Evolutionary conservation across 139 green algal genomes (phyloP).

Genomic region (Pseudopediastrum boryanum): DNA sequence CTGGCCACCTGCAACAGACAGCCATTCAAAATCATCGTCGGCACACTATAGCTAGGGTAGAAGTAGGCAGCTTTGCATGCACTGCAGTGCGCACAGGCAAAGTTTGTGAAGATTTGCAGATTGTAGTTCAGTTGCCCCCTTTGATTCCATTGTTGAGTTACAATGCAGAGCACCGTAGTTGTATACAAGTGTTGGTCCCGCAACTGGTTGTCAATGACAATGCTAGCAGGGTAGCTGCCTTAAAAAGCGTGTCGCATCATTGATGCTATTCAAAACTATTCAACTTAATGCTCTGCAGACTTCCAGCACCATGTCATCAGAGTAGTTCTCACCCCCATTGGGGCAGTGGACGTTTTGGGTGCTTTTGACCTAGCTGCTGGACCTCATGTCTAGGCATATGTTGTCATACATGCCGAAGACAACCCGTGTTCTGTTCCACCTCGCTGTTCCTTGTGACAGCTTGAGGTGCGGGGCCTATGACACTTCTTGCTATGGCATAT

Average conservation of each 20-base stretch:
- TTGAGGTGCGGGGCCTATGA: too few relatives aligned
- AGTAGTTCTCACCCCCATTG: too few relatives aligned
- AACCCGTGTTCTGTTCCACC: too few relatives aligned
- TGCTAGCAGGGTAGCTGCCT: neutral
- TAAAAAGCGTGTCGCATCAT: neutral
- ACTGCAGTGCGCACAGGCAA: neutral
- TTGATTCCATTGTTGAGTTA: neutral
- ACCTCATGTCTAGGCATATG: too few relatives aligned
- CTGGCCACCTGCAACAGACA: slow-evolving; percentile 44
- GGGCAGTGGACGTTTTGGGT: too few relatives aligned
- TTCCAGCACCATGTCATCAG: neutral
- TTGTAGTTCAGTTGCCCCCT: neutral
- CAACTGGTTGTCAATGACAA: neutral
- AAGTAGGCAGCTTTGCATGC: neutral
- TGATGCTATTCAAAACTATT: neutral
- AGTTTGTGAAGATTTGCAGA: neutral
- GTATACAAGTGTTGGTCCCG: neutral
- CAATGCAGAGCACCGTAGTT: neutral
- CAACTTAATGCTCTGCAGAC: neutral
- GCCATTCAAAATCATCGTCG: neutral
- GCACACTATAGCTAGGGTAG: neutral
- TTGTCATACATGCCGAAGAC: too few relatives aligned
- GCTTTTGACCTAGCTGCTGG: too few relatives aligned
- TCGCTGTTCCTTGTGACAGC: too few relatives aligned
- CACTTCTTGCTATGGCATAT: too few relatives aligned